Base-by-base conservation (phyloP, 176 grass and related monocot species). In the Microstegium vimineum region DNA sequence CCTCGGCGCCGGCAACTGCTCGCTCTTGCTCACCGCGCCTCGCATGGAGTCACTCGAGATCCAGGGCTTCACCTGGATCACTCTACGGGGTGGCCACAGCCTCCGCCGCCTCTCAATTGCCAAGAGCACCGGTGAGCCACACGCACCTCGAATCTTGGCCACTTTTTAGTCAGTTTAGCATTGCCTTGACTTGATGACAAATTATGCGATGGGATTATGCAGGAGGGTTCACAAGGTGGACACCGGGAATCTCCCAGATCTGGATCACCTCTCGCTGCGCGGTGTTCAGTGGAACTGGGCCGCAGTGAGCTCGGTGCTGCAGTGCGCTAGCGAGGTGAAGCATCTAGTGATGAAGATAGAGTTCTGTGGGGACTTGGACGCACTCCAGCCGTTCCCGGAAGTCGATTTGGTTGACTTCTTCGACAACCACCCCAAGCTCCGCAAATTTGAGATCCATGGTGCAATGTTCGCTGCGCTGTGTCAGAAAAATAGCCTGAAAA, bases 381-480 rank as follows among this genome's bases (percentile, higher is more conserved):
- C 87, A 6, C 93, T 98, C 2, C 89, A 90, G 46, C 96, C 96
- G 4, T 98, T 98, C 73, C 93, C 96, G 0, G 96, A 98, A 80
- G 80, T 98, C 40, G 93, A 95, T 81, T 40, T 99, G 67, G 96
- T 89, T 27, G 93, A 93, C 4, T 99, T 99, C 81, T 99, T 99
- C 80, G 87, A 99, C 41, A 80, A 36, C 59, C 96, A 99, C 42
- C 87, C 77, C 2, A 99, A 88, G 79, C 87, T 99, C 33, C 32
- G 69, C 51, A 99, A 85, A 68, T 94, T 99, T 87, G 96, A 99
- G 63, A 94, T 99, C 70, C 93, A 99, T 65, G 96, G 96, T 2
- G 96, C 96, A 40, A 91, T 99, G 91, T 99, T 99, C 79, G 96
- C 96, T 5, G 90, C 96, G 22, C 69, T 99, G 28, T 99, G 96